Conservation (phyloP, 306 rosid species). For the Alnus rubra region DNA sequence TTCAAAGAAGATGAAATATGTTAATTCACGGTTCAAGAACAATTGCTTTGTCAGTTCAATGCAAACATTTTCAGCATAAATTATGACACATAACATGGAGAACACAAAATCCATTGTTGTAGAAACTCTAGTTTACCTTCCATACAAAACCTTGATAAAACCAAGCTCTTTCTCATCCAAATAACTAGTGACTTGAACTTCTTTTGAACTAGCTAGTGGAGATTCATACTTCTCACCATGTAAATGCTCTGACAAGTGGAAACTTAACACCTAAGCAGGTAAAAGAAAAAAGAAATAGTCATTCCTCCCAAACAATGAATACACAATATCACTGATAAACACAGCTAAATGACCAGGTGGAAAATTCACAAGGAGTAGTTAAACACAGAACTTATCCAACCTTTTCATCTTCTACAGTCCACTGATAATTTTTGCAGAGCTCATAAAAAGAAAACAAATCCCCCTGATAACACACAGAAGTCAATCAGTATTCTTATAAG, state of each 20-base stretch:
- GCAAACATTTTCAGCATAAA: neutral
- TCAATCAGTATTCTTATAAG: slow-evolving; percentile 27
- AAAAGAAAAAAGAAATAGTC: slow-evolving; percentile 16
- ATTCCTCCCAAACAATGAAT: neutral
- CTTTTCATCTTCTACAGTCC: slow-evolving; percentile 90
- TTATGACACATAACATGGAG: neutral
- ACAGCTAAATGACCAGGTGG: slow-evolving; percentile 18
- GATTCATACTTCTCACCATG: slow-evolving; percentile 37
- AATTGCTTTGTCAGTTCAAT: neutral
- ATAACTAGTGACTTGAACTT: slow-evolving; percentile 44
- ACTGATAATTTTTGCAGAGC: slow-evolving; percentile 79
- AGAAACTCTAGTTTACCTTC: slow-evolving; percentile 59
- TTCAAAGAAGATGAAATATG: no score
- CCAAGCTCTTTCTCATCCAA: slow-evolving; percentile 60
- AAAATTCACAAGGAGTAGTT: slow-evolving; percentile 8
- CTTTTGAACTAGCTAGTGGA: slow-evolving; percentile 41
- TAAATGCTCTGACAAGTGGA: slow-evolving; percentile 42
- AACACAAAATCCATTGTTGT: slow-evolving; percentile 3
- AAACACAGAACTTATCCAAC: slow-evolving; percentile 33
- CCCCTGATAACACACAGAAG: slow-evolving; percentile 57
- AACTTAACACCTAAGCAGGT: slow-evolving; percentile 70
- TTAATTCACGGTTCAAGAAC: neutral
- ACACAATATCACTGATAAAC: neutral
- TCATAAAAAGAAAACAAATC: slow-evolving; percentile 81
- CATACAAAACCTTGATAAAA: slow-evolving; percentile 68